Base-by-base conservation (phyloP, 2,329 filamentous ascomycete species). In the Fusarium nygamai region DNA sequence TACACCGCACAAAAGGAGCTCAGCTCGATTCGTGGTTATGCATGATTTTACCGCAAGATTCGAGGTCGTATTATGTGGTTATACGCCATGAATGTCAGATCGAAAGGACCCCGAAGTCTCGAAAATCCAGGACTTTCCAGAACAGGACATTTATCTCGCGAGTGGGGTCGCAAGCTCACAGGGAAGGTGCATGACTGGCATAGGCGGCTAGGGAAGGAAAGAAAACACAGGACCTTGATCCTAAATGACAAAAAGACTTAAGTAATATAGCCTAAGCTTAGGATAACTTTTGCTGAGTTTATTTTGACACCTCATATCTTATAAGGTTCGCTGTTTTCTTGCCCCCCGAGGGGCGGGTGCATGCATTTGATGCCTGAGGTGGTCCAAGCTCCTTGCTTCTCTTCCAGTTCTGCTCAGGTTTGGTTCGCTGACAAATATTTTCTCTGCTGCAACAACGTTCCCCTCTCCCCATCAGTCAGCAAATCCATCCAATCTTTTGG, bases 391-490 rank as follows among this genome's bases (percentile, higher is more conserved):
- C 69, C 61, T 39, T 67, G 33, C 67, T 44, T 48, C 60, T 47
- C 41, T 54, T 46, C 22, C 50, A 36, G 9, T 24, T 44, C 41
- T 56, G 56, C 33, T 36, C 41, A 13, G 33, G 22, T n/a, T 69
- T 69, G 46, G 39, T 64, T 64, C 77, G 77, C 77, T 78, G 77
- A 78, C 77, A 78, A 78, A 78, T 77, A 69, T 67, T 72, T 74
- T 72, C 53, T 51, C 66, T 71, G 41, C 57, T 75, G 46, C 71
- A 76, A 64, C 73, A 74, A 76, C 70, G 67, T 63, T 60, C 62
- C 64, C 65, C 61, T 68, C 61, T 68, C 64, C 53, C 62, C 65
- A 76, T 72, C 68, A 72, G 66, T 74, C 71, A 74, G 72, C 72
- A 70, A 60, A 72, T 47, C 61, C 50, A 46, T 71, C 62, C 66